Evolutionary conservation across 2,329 filamentous ascomycete genomes (phyloP), one percentile per base, ranked within the genome.

Genomic region (Neonectria punicea): DNA sequence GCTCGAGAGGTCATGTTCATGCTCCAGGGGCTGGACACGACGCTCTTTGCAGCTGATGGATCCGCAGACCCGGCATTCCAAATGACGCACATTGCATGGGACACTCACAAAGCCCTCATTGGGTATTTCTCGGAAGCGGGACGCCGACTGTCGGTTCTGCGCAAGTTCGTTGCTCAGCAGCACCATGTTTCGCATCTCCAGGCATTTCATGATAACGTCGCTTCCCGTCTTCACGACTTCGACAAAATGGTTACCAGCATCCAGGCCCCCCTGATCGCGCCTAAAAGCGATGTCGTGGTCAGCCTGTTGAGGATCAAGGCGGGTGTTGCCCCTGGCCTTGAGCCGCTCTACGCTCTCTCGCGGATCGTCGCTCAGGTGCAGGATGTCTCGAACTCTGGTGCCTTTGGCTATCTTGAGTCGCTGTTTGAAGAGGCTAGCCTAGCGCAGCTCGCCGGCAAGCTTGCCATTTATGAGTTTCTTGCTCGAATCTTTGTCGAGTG

Each of bases 1-100:
- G 81, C 94, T 28, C 88, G 93, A 53, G 94, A 98, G 58, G 87
- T 89, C 0, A 82, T 98, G 0, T 95, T 93, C 73, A 97, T 98
- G 93, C 85, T 98, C 0, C 87, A 89, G 58, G 94, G 94, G 1
- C 81, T 96, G 4, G 86, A 90, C 6, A 95, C 92, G 2, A 90
- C 89, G 2, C 75, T 97, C 1, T 97, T 94, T 72, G 81, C 80
- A 61, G 22, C 70, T 4, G 74, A 82, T 53, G 82, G 80, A 14
- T 68, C 76, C 7, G 81, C 82, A 0, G 75, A 79, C 2, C 72
- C 79, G 4, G 72, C 71, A 1, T 87, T 83, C 58, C 83, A 87
- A 61, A 80, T 88, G 28, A 73, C 78, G 0, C 80, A 85, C 61
- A 76, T 87, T 11, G 83, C 83, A 0, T 82, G 81, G 81, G 82